Evolutionary conservation across 2,329 filamentous ascomycete genomes (phyloP).

Genomic region (Diaporthe helianthi): DNA sequence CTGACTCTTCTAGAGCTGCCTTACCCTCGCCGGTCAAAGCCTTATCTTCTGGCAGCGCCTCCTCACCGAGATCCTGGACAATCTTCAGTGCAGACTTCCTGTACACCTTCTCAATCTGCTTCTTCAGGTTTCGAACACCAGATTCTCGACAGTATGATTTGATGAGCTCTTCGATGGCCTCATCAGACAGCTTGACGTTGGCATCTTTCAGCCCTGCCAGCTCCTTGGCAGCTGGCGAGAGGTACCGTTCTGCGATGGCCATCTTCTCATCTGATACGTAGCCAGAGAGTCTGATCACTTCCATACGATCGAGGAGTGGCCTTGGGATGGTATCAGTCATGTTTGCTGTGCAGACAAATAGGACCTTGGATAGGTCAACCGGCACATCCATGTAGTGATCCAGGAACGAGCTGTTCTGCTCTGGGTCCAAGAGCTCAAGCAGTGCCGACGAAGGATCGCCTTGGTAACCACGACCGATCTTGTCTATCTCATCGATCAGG

Average conservation of each 20-base stretch:
- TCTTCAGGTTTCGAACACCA: slow-evolving; percentile 96
- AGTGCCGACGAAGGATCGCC: slow-evolving; percentile 95
- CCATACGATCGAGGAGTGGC: slow-evolving; percentile 94
- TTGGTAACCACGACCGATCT: slow-evolving; percentile 95
- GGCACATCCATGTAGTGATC: slow-evolving; percentile 99
- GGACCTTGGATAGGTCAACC: slow-evolving; percentile 94
- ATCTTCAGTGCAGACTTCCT: slow-evolving; percentile 97
- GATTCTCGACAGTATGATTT: slow-evolving; percentile 98
- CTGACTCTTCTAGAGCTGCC: slow-evolving; percentile 72
- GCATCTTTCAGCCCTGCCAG: slow-evolving; percentile 89
- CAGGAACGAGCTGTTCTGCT: slow-evolving; percentile 96
- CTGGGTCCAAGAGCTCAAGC: slow-evolving; percentile 91
- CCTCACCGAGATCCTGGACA: slow-evolving; percentile 90
- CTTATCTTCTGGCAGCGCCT: slow-evolving; percentile 78
- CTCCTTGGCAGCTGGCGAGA: slow-evolving; percentile 93
- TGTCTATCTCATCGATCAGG: slow-evolving; percentile 96
- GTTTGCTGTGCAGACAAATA: slow-evolving; percentile 98
- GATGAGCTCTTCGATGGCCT: slow-evolving; percentile 94
- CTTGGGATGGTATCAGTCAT: slow-evolving; percentile 98
- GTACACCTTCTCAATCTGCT: slow-evolving; percentile 99
- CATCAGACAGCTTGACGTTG: slow-evolving; percentile 84
- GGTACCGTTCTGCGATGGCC: slow-evolving; percentile 93
- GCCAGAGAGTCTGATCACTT: slow-evolving; percentile 93
- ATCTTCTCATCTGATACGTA: slow-evolving; percentile 99
- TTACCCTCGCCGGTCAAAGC: slow-evolving; percentile 88